These are phyloP conservation scores for Pyricularia grisea DNA, from an alignment of 2,329 filamentous ascomycete genomes.

Conservation along the genomic window DNA sequence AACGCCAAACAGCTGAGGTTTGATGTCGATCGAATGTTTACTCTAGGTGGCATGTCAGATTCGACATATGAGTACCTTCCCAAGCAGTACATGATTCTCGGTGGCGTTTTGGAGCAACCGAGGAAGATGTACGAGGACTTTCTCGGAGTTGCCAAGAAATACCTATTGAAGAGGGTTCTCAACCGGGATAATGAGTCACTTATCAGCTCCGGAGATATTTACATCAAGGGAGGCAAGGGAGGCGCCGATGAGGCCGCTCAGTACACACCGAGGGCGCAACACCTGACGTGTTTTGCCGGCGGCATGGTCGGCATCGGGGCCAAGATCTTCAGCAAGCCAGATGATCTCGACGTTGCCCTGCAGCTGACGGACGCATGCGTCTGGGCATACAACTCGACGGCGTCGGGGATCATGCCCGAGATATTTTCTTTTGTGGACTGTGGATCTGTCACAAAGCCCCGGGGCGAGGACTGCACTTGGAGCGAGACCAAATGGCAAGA, in stretches of 20 bases:
- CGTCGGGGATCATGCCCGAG: conserved; percentile 53
- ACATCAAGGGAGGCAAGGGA: conserved; percentile 11
- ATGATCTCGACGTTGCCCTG: conserved; percentile 46
- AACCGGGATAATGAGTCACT: conserved; percentile 28
- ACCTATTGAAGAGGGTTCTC: conserved; percentile 28
- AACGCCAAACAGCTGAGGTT: conserved; percentile 46
- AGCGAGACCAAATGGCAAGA: conserved; percentile 15
- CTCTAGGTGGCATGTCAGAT: conserved; percentile 46
- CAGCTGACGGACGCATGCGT: conserved; percentile 55
- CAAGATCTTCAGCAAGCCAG: conserved; percentile 44
- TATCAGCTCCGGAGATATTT: conserved; percentile 36
- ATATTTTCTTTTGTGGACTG: conserved; percentile 38
- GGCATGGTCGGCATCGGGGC: conserved; percentile 57
- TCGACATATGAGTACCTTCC: conserved; percentile 57
- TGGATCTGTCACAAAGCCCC: conserved; percentile 18
- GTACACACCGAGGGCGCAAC: conserved; percentile 32
- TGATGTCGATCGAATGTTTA: conserved; percentile 42
- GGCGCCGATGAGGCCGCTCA: conserved; percentile 8
- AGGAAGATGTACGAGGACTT: conserved; percentile 19
- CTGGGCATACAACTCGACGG: conserved; percentile 50
- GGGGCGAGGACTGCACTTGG: conserved; percentile 17
- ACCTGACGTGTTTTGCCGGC: conserved; percentile 53
- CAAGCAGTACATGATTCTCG: conserved; percentile 57
- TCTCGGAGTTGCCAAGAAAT: conserved; percentile 24
- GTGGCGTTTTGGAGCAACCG: conserved; percentile 41